These are phyloP conservation scores for Simmondsia chinensis DNA, from an alignment of 148 eudicot species.

Conservation along the genomic window DNA sequence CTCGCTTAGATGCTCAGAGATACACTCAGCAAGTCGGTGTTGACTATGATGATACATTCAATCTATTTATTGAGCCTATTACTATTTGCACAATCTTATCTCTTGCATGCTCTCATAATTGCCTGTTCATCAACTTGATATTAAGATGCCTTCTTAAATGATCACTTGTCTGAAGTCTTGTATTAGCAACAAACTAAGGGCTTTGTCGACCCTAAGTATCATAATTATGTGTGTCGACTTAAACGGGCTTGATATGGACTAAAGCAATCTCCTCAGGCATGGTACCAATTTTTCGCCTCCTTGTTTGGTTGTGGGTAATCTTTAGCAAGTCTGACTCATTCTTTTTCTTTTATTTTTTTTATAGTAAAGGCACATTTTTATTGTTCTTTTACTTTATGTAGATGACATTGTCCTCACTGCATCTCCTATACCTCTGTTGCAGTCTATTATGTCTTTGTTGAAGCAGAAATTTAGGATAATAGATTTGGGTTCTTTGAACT, in stretches of 20 bases:
- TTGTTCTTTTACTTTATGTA: background rate
- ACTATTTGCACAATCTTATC: background rate
- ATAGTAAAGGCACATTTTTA: no score
- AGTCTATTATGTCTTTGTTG: no score
- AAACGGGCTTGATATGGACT: background rate
- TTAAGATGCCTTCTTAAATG: constrained; percentile 2
- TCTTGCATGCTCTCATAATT: background rate
- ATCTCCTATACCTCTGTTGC: no score
- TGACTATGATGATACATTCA: background rate
- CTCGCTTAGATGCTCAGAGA: background rate
- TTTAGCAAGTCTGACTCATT: background rate
- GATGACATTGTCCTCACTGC: background rate
- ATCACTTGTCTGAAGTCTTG: background rate
- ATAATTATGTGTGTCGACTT: background rate
- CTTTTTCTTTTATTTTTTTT: background rate
- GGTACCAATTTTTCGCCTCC: background rate
- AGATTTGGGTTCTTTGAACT: no score
- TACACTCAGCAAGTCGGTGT: background rate
- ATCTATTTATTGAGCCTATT: background rate
- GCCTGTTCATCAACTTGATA: constrained; percentile 4
- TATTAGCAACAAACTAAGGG: constrained; percentile 3
- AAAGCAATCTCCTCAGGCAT: background rate
- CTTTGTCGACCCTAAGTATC: background rate
- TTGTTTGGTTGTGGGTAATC: background rate
- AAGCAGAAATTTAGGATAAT: no score